A percentile compares a stretch with the other conserved stretches of the same genome.
phyloP scores from a whole-genome alignment of 441 rosid genomes.

The Arabidopsis lyrata region DNA sequence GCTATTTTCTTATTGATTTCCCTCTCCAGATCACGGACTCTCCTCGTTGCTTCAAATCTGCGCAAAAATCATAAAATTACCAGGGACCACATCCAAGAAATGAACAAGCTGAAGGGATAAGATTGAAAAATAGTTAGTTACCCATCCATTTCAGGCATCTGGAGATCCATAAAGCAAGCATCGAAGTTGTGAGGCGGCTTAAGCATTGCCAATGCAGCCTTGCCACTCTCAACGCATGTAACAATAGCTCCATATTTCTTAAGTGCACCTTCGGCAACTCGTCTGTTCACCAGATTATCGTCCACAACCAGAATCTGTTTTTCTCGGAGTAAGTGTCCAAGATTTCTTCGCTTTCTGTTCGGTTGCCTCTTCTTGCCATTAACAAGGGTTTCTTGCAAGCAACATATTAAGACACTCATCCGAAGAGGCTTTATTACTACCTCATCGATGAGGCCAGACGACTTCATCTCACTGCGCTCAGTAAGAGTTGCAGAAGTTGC shows the following conservation, averaged over 20 bases:
- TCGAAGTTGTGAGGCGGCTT: conserved; percentile 84
- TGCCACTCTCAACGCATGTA: conserved; percentile 88
- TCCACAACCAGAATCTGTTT: conserved; percentile 90
- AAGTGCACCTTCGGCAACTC: conserved; percentile 94
- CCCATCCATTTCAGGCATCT: conserved; percentile 99
- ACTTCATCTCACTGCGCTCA: conserved; percentile 60
- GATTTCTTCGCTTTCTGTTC: conserved; percentile 53
- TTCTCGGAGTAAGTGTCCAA: conserved; percentile 66
- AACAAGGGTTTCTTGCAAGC: conserved; percentile 80
- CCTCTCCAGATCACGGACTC: conserved; percentile 65
- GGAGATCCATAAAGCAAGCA: conserved; percentile 98
- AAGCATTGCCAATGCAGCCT: conserved; percentile 69
- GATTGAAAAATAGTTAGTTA: conserved; percentile 40
- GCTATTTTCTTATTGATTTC: conserved; percentile 63
- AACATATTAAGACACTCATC: conserved; percentile 63
- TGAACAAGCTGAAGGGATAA: conserved; percentile 9
- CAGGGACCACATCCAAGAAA: conserved; percentile 1
- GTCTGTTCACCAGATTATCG: conserved; percentile 85
- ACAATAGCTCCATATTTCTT: conserved; percentile 87
- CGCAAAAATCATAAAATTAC: not conserved
- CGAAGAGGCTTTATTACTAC: conserved; percentile 82
- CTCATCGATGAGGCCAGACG: conserved; percentile 62
- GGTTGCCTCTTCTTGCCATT: conserved; percentile 62
- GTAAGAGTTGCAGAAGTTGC: conserved; percentile 55
- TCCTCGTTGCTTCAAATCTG: conserved; percentile 90